Base-by-base conservation (phyloP, 805 yeast genomes). In the Middelhovenomyces tepae region DNA sequence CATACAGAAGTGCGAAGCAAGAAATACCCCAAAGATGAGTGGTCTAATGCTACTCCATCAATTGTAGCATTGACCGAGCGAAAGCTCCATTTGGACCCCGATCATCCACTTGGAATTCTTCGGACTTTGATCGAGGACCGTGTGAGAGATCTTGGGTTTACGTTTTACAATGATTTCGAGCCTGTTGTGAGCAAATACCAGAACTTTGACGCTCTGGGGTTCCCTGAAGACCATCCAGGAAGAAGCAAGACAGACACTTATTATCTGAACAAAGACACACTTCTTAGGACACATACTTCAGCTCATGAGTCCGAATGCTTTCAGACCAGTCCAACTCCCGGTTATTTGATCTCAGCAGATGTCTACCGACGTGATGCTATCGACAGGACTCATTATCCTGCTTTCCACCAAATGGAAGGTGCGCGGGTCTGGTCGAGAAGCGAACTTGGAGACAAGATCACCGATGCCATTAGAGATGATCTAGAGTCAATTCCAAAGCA, bases 371-470 rank as follows among this genome's bases (percentile, higher is more conserved):
- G 94, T 48, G 98, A 91, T 58, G 95, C 89, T 49, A 84, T 91
- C 36, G 98, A 91, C 57, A 69, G 83, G 44, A 86, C 97, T 0
- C 98, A 91, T 56, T 91, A 91, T 53, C 97, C 98, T 1, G 96
- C 82, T 1, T 91, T 91, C 60, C 96, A 91, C 51, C 98, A 91
- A 57, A 75, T 91, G 85, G 98, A 91, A 59, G 98, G 97, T 29
- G 96, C 95, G 2, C 64, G 91, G 38, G 56, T 78, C 2, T 91
- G 97, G 97, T 61, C 71, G 5, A 62, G 78, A 34, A 53, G 57
- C 8, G 68, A 64, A 2, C 56, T 50, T 19, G 50, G 46, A 1
- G 35, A 49, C 3, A 53, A 53, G 3, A 57, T 75, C 16, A 48
- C 69, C 3, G 61, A 56, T 0, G 60, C 68, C 41, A 62, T 83